Evolutionary conservation across 768 basidiomycete species (phyloP).

Genomic region (Hirschioporus abietinus): DNA sequence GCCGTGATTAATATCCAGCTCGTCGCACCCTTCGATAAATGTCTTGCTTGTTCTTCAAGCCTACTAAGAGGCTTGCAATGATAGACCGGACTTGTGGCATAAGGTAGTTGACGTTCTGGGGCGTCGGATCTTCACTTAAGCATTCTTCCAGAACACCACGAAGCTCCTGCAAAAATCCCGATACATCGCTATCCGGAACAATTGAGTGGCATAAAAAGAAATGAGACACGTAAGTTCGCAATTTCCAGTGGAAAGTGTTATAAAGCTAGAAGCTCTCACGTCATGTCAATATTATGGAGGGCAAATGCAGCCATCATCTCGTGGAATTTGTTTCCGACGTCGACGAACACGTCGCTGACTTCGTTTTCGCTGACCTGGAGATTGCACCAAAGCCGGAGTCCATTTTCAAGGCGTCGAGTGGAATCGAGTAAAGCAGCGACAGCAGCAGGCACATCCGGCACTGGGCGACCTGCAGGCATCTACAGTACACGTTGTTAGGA

Average conservation of each 20-base stretch:
- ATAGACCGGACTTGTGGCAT: constrained; percentile 33
- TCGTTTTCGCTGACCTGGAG: constrained; percentile 54
- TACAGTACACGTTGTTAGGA: neutral
- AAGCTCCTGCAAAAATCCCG: constrained; percentile 31
- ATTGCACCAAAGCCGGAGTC: constrained; percentile 63
- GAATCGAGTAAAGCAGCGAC: constrained; percentile 68
- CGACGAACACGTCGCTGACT: constrained; percentile 88
- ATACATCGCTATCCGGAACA: constrained; percentile 29
- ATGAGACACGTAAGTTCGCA: neutral
- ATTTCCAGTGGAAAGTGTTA: neutral
- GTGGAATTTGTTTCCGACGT: constrained; percentile 88
- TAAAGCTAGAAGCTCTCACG: constrained; percentile 40
- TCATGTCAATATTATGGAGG: constrained; percentile 66
- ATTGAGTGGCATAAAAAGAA: neutral
- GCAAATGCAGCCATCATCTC: constrained; percentile 70
- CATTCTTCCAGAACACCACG: constrained; percentile 37
- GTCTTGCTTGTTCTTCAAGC: constrained; percentile 36
- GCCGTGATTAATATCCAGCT: neutral
- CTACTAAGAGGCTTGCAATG: constrained; percentile 34
- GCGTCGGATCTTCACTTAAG: constrained; percentile 36
- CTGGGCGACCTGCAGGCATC: neutral
- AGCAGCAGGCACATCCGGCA: constrained; percentile 48
- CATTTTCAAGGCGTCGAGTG: constrained; percentile 77
- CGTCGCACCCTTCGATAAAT: constrained; percentile 25
- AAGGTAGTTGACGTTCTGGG: constrained; percentile 28